These are phyloP conservation scores for Phaeosphaeriaceae sp. DNA, from an alignment of 2,329 filamentous ascomycete species.

Conservation along the genomic window DNA sequence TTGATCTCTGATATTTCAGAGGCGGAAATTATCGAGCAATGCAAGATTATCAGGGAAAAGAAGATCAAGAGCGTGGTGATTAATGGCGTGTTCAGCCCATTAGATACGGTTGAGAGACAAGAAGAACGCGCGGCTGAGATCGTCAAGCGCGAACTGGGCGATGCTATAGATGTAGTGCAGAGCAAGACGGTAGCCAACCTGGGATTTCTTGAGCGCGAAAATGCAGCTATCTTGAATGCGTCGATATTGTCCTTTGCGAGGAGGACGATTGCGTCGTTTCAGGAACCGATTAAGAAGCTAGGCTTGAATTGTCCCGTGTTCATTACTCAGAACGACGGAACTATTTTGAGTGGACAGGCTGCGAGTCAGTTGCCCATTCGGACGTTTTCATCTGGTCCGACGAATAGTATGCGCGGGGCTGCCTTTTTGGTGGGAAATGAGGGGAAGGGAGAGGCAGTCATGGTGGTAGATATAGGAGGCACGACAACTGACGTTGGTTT, in stretches of 20 bases:
- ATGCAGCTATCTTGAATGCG: constrained; percentile 60
- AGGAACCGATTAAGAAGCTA: constrained; percentile 54
- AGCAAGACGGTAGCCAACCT: constrained; percentile 60
- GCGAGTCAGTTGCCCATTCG: constrained; percentile 58
- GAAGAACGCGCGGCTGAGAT: constrained; percentile 60
- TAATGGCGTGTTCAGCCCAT: constrained; percentile 65
- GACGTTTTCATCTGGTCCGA: constrained; percentile 60
- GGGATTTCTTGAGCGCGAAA: constrained; percentile 60
- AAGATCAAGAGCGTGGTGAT: constrained; percentile 60
- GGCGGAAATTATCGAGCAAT: constrained; percentile 54
- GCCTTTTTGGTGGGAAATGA: constrained; percentile 48
- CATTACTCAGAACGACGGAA: constrained; percentile 62
- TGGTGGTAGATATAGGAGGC: constrained; percentile 72
- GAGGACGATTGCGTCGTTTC: constrained; percentile 55
- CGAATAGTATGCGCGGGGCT: constrained; percentile 62
- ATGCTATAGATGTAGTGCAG: constrained; percentile 57
- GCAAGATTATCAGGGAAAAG: constrained; percentile 53
- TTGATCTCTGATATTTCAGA: constrained; percentile 52
- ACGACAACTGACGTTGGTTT: constrained; percentile 71
- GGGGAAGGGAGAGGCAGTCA: constrained; percentile 54
- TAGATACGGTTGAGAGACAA: constrained; percentile 61
- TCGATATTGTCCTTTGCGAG: constrained; percentile 57
- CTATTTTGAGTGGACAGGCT: constrained; percentile 54
- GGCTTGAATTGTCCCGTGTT: constrained; percentile 57
- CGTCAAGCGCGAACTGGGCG: constrained; percentile 55